Base-by-base conservation (phyloP, 306 rosid species). In the Hylodesmum podocarpum region DNA sequence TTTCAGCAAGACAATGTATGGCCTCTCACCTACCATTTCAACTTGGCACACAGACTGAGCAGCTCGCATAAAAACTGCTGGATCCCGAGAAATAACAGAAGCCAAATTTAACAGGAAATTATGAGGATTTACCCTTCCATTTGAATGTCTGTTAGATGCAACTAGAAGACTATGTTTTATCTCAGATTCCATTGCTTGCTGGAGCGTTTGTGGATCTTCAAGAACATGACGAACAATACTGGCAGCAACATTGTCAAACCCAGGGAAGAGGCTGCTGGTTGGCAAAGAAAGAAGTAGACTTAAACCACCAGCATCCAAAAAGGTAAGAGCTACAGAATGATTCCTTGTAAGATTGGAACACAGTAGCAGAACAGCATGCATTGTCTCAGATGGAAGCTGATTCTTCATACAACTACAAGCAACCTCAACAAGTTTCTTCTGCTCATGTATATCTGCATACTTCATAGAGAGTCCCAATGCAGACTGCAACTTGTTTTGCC, bases 131-230 rank as follows among this genome's bases (percentile, higher is more conserved):
- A 91, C 89, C 83, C 98, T 88, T 47, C 99, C 99, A 85, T 84
- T 87, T 51, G 98, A 86, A 86, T 91, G 93, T 25, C 99, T 84
- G 80, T 91, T 96, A 61, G 92, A 84, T 6, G 91, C 93, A 46
- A 85, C 86, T 49, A 88, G 68, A 70, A 96, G 93, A 79, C 78
- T 87, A 70, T 93, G 99, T 84, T 85, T 89, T 33, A 96, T 96
- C 84, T 96, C 98, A 21, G 96, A 91, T 78, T 96, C 98, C 99
- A 96, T 96, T 75, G 99, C 99, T 83, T 93, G 99, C 91, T 91
- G 99, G 57, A 96, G 99, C 6, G 99, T 96, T 79, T 91, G 99
- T n/a, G 99, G 98, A 88, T 96, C 99, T 82, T 93, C 99, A 83
- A 96, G 96, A 77, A 93, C 92, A 77, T 96, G 98, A 73, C 98